A percentile compares a stretch with the other conserved stretches of the same genome.
phyloP scores from a whole-genome alignment of 768 basidiomycete genomes.

The Hericium coralloides region DNA sequence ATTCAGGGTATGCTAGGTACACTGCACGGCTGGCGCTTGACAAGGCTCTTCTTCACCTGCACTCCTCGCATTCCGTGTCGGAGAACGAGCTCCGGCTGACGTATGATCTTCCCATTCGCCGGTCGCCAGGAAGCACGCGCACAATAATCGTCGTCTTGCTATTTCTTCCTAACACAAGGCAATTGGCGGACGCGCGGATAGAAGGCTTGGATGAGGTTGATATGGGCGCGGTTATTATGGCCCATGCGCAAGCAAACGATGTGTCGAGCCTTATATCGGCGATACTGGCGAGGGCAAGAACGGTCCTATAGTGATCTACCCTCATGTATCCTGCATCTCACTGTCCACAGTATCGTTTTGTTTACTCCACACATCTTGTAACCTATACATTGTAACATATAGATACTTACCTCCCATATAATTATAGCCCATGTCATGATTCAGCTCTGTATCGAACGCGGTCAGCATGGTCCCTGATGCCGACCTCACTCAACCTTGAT shows the following conservation, averaged over 20 bases:
- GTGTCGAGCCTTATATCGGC: constrained; percentile 56
- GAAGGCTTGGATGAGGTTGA: constrained; percentile 43
- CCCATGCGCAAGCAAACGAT: constrained; percentile 56
- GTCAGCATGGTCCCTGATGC: no score
- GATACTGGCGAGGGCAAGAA: constrained; percentile 41
- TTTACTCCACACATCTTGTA: background rate
- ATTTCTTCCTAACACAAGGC: constrained; percentile 62
- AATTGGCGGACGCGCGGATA: constrained; percentile 52
- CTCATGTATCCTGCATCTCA: background rate
- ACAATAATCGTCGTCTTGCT: constrained; percentile 47
- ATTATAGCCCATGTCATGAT: no score
- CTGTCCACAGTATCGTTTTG: background rate
- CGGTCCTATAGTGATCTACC: background rate
- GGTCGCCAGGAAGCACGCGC: constrained; percentile 14
- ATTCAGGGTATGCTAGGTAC: constrained; percentile 39
- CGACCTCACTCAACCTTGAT: no score
- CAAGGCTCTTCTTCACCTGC: constrained; percentile 48
- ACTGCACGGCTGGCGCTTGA: constrained; percentile 61
- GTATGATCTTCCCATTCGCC: constrained; percentile 37
- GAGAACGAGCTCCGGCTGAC: constrained; percentile 73
- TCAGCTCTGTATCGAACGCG: no score
- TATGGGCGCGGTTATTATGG: constrained; percentile 49
- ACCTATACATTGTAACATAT: no score
- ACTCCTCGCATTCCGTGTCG: constrained; percentile 48
- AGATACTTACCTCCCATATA: no score